Evolutionary conservation across 495 filamentous ascomycete genomes (phyloP), one percentile per base, ranked within the genome.

Genomic region (Tetracladium setigerum): DNA sequence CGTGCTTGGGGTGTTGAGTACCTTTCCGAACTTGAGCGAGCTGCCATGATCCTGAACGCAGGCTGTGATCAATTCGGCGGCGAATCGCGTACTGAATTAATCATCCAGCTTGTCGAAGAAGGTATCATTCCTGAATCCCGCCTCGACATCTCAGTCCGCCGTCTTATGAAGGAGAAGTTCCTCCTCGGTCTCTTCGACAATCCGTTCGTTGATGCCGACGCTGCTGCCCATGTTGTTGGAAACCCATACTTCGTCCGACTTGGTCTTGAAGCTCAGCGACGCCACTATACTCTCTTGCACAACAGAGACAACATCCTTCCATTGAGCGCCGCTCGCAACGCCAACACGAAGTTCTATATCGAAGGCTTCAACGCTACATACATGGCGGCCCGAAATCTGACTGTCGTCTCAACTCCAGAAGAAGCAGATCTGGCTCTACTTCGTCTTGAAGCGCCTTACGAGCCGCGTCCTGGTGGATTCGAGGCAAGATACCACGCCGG

Each of bases 151-250:
- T 76, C 79, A 11, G 78, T 83, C 6, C 66, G 70, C 8, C 62
- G 74, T 37, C 51, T 79, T 6, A 68, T 82, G 11, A 62, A 70
- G 5, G 69, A 68, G 24, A 82, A 82, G 61, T 83, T 81, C 50
- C 58, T 69, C 27, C 67, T 77, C 57, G 78, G 79, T 4, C 63
- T 82, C 44, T 82, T 81, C 55, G 79, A 82, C 46, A 69, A 77
- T 39, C 77, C 78, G 1, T 78, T 73, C 54, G 58, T 70, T 12
- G 64, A 67, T 45, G 46, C 49, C 2, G 62, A 61, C 1, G 57
- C 52, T 2, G 65, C 67, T 3, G 50, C 2, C 5, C 45, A 52
- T 0, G 43, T 63, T 8, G 63, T 65, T 18, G 63, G 63, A 9
- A 64, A 66, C 32, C 47, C 55, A n/a, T 48, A 62, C 22, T 69